These are phyloP conservation scores for Aspergillus aculeatinus DNA, from an alignment of 2,329 filamentous ascomycete species.

Conservation along the genomic window DNA sequence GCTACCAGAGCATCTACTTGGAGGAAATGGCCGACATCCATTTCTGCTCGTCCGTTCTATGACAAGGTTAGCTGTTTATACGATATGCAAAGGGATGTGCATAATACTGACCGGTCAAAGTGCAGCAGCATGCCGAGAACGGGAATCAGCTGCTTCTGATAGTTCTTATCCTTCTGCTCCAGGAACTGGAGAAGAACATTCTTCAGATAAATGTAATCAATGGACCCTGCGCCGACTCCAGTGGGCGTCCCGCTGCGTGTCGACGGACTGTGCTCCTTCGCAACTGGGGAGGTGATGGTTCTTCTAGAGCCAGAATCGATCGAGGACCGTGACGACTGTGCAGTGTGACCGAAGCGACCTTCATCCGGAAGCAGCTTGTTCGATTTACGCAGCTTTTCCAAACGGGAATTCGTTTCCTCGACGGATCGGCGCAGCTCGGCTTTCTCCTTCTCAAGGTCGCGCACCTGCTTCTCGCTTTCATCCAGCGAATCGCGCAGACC, in stretches of 20 bases:
- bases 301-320: constrained; percentile 53
- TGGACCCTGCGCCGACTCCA: constrained; percentile 27
- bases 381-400: constrained; percentile 76
- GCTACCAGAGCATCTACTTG: constrained; percentile 29
- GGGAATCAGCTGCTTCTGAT: constrained; percentile 66
- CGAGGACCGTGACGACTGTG: constrained; percentile 58
- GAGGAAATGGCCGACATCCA: constrained; percentile 74
- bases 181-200: constrained; percentile 66
- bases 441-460: constrained; percentile 80
- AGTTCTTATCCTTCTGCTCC: constrained; percentile 66
- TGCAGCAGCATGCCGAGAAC: constrained; percentile 65
- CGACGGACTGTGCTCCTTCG: constrained; percentile 38
- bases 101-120: constrained; percentile 57
- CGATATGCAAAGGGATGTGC: neutral
- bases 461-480: constrained; percentile 78
- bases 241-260: constrained; percentile 40
- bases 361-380: constrained; percentile 62
- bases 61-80: constrained; percentile 15
- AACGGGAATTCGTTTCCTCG: constrained; percentile 72
- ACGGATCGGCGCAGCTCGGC: constrained; percentile 70
- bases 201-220: constrained; percentile 66
- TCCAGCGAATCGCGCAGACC: constrained; percentile 79
- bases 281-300: constrained; percentile 50
- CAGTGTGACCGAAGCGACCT: constrained; percentile 49
- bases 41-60: constrained; percentile 75